Evolutionary conservation across 306 rosid species (phyloP).

Genomic region (Citrullus colocynthis): DNA sequence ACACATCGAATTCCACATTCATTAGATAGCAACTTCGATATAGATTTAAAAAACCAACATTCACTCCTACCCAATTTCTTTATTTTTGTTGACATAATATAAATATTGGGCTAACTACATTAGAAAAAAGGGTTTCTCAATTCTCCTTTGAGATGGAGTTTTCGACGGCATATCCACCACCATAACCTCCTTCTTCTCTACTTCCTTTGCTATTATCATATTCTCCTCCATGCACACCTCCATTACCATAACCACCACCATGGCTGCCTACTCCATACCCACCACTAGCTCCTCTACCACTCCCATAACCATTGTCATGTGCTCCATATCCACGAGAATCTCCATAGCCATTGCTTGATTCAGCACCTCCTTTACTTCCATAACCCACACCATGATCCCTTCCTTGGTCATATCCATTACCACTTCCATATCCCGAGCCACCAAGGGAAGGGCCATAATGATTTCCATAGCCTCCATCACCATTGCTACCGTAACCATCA

Average conservation of each 20-base stretch:
- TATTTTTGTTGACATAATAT: background rate
- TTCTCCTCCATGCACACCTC: conserved; percentile 36
- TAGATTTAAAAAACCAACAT: background rate
- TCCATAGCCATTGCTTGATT: background rate
- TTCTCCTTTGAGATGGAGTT: background rate
- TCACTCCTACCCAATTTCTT: background rate
- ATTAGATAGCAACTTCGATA: background rate
- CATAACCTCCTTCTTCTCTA: conserved; percentile 43
- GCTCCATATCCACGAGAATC: background rate
- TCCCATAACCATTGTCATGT: conserved; percentile 30
- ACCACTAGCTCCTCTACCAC: conserved; percentile 18
- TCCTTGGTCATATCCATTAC: background rate
- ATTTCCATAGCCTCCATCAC: background rate
- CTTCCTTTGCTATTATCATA: conserved; percentile 29
- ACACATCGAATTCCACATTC: background rate
- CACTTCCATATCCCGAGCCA: background rate
- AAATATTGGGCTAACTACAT: background rate
- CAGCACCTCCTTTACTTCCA: conserved; percentile 8
- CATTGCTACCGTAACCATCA: background rate
- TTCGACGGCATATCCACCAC: conserved; percentile 32
- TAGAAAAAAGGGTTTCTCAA: background rate
- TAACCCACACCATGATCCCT: background rate
- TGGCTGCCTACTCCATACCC: conserved; percentile 12
- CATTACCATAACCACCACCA: conserved; percentile 5
- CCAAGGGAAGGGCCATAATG: conserved; percentile 10